Conservation (phyloP, 108 stramenopile species). For the Skeletonema costatum region DNA sequence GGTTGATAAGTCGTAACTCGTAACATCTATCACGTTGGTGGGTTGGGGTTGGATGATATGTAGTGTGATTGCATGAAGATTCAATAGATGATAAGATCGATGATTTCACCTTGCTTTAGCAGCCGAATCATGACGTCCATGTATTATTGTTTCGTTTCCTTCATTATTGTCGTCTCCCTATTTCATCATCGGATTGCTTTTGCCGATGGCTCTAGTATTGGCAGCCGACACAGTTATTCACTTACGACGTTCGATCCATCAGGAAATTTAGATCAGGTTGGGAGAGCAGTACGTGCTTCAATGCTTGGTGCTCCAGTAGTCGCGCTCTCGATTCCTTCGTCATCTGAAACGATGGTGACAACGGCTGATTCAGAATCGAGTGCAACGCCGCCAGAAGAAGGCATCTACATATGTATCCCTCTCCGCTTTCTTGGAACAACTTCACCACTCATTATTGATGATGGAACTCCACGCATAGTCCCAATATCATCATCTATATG, state of each 20-base stretch:
- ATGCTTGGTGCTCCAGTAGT: conserved; percentile 73
- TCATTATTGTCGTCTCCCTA: not conserved
- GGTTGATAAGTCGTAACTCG: too few relatives aligned
- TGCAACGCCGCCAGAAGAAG: not conserved
- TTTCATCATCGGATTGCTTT: not conserved
- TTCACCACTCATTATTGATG: conserved; percentile 68
- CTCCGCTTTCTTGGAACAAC: conserved; percentile 32
- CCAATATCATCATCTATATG: conserved; percentile 54
- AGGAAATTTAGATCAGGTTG: conserved; percentile 94
- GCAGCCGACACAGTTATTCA: conserved; percentile 91
- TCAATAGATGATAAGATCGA: too few relatives aligned
- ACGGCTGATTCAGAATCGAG: not conserved
- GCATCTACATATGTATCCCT: conserved; percentile 38
- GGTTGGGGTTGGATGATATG: too few relatives aligned
- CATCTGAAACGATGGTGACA: not conserved
- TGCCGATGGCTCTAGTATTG: conserved; percentile 17
- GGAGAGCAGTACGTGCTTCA: conserved; percentile 82
- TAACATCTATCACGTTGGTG: too few relatives aligned
- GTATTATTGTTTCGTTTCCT: not conserved
- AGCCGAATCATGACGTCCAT: not conserved
- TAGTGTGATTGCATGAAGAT: too few relatives aligned
- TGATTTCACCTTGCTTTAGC: too few relatives aligned
- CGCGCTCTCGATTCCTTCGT: conserved; percentile 39
- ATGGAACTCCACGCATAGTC: conserved; percentile 78
- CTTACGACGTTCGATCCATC: conserved; percentile 93